Percentiles rank a stretch among this genome's conserved stretches.
Conservation (phyloP, 805 yeast species). For the Lipomyces yamanashiensis region DNA sequence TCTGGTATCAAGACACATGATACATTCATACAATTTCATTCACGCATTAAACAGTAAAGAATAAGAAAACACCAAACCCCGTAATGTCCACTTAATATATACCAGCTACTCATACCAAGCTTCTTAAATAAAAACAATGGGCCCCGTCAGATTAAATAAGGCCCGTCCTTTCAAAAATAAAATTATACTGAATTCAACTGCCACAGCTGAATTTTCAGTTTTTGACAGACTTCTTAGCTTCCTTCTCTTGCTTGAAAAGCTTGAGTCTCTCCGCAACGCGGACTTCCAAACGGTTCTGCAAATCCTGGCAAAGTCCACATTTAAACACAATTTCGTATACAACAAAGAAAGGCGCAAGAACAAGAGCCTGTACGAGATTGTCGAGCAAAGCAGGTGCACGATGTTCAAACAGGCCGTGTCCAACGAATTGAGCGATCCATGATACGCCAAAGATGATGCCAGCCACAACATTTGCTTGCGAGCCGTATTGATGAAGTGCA, state of each 20-base stretch:
- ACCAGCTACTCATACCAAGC: no score
- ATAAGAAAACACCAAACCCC: no score
- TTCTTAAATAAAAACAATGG: no score
- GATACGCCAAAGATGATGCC: slow-evolving; percentile 55
- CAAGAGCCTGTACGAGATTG: slow-evolving; percentile 79
- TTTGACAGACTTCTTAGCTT: slow-evolving; percentile 6
- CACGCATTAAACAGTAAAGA: no score
- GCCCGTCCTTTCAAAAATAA: background rate
- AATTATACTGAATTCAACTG: no score
- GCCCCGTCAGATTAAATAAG: no score
- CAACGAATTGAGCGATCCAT: slow-evolving; percentile 86
- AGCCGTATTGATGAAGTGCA: slow-evolving; percentile 41
- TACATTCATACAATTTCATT: no score
- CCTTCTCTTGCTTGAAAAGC: slow-evolving; percentile 39
- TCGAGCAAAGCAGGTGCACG: slow-evolving; percentile 88
- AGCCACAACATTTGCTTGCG: slow-evolving; percentile 43
- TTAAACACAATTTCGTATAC: slow-evolving; percentile 73
- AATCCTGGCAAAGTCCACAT: slow-evolving; percentile 62
- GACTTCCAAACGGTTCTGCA: slow-evolving; percentile 56
- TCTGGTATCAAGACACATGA: no score
- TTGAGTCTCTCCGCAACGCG: slow-evolving; percentile 46
- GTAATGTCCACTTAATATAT: no score
- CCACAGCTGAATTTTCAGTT: no score
- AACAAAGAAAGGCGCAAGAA: slow-evolving; percentile 90
- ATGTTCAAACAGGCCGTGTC: slow-evolving; percentile 81